A percentile compares a stretch with the other conserved stretches of the same genome.
Conservation (phyloP, 2,329 filamentous ascomycete genomes). For the Colletotrichum salicis region DNA sequence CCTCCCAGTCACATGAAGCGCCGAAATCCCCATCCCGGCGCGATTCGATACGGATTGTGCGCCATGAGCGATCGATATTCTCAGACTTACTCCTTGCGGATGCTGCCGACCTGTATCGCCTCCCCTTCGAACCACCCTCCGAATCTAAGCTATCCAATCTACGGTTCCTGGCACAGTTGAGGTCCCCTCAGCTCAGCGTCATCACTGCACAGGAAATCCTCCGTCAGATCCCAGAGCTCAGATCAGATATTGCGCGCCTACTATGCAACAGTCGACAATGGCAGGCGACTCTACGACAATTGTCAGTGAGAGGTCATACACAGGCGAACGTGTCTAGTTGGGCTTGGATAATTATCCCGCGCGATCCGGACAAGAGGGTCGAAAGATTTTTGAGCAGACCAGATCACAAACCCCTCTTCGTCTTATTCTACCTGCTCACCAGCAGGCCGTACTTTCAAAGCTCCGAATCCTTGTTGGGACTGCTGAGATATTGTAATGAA, state of each 20-base stretch:
- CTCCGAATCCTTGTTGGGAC: constrained; percentile 12
- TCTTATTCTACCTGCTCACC: constrained; percentile 28
- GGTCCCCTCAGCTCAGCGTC: not conserved
- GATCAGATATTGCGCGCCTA: not conserved
- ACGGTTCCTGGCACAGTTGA: not conserved
- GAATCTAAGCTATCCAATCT: not conserved
- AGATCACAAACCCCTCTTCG: constrained; percentile 28
- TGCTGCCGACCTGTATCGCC: constrained; percentile 9
- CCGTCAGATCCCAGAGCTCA: not conserved
- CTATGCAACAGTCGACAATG: constrained; percentile 8
- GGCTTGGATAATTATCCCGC: constrained; percentile 18
- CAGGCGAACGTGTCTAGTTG: constrained; percentile 18
- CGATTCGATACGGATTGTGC: too few species aligned
- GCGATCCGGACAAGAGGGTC: constrained; percentile 23
- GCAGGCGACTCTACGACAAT: not conserved
- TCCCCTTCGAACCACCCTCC: not conserved
- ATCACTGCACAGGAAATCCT: constrained; percentile 32
- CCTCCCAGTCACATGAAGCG: not conserved
- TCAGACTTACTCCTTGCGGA: constrained; percentile 1
- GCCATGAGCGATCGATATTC: not conserved
- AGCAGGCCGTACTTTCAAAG: not conserved
- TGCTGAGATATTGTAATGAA: constrained; percentile 24
- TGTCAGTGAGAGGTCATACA: not conserved
- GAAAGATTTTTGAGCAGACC: constrained; percentile 5
- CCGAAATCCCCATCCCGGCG: not conserved